Base-by-base conservation (phyloP, 148 eudicot genomes). In the Rhododendron kiyosumense region DNA sequence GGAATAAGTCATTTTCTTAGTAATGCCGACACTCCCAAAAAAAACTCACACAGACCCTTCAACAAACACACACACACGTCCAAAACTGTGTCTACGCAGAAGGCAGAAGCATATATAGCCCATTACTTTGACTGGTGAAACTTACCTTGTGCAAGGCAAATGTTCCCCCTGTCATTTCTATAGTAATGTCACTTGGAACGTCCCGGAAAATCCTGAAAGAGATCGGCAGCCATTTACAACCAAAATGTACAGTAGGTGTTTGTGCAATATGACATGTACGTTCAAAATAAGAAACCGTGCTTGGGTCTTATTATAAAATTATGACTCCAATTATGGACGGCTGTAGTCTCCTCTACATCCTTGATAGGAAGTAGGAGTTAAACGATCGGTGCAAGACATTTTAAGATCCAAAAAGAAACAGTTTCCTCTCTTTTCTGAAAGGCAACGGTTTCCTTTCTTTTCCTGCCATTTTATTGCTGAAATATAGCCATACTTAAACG, bases 171-270 rank as follows among this genome's bases (percentile, higher is more conserved):
- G 87, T 89, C 73, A 95, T 93, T 85, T 93, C 96, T 49, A 97
- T 93, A 7, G 94, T 93, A 79, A 97, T 97, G 85, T 97, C 98
- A 86, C 99, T 97, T 7, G 98, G 98, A 84, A 97, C 96, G 90
- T 97, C 98, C 83, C 93, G 93, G 84, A 94, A 97, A 83, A 94
- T 96, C 98, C 99, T 97, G 89, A 89, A 89, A 38, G n/a, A 73
- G n/a, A 87, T 38, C 74, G 84, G 34, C 49, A 79, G 15, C 78
- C 61, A 84, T 5, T 48, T 84, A 45, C 36, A 26, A 73, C 26
- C 46, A 71, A 32, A 88, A 85, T 7, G 32, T 59, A 76, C 65
- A 83, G 30, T 30, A 41, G 71, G 15, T 51, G 10, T 26, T 30
- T 81, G 15, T 61, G 65, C 12, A 59, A 32, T 30, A 30, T 75